A percentile compares a stretch with the other conserved stretches of the same genome.
Evolutionary conservation across 208 protist genomes (phyloP).

Genomic region (Leishmania amazonensis): DNA sequence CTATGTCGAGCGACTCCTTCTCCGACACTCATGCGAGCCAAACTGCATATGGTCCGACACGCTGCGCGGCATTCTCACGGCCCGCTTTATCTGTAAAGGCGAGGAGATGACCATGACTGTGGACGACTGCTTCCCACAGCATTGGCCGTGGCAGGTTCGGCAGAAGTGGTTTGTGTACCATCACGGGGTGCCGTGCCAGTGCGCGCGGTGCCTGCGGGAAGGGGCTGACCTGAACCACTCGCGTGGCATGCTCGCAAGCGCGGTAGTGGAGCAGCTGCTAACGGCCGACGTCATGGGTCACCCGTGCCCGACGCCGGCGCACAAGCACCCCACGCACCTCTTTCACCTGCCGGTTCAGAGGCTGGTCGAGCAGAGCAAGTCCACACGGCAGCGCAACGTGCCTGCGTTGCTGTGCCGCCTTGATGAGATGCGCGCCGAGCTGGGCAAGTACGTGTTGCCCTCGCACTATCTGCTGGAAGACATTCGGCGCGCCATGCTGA

Average conservation of each 20-base stretch:
- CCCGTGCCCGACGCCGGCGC: slow-evolving; percentile 12
- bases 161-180: slow-evolving; percentile 49
- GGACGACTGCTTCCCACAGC: slow-evolving; percentile 41
- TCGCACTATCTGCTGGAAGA: slow-evolving; percentile 53
- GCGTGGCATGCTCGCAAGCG: slow-evolving; percentile 45
- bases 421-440: slow-evolving; percentile 18
- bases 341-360: slow-evolving; percentile 40
- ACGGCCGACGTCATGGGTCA: slow-evolving; percentile 33
- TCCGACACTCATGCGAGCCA: slow-evolving; percentile 61
- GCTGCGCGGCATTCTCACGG: slow-evolving; percentile 32
- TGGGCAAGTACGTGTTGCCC: slow-evolving; percentile 27
- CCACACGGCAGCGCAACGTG: slow-evolving; percentile 6
- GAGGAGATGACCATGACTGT: slow-evolving; percentile 53
- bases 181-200: slow-evolving; percentile 47
- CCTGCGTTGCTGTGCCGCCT: slow-evolving; percentile 11
- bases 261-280: slow-evolving; percentile 45
- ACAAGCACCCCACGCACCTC: slow-evolving; percentile 43
- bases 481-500: slow-evolving; percentile 32
- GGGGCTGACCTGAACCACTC: slow-evolving; percentile 28
- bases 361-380: slow-evolving; percentile 23
- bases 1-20: slow-evolving; percentile 34
- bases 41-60: slow-evolving; percentile 53
- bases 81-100: slow-evolving; percentile 55
- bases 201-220: slow-evolving; percentile 45
- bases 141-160: slow-evolving; percentile 54